Base-by-base conservation (phyloP, 441 rosid genomes). In the Geranium incanum region DNA sequence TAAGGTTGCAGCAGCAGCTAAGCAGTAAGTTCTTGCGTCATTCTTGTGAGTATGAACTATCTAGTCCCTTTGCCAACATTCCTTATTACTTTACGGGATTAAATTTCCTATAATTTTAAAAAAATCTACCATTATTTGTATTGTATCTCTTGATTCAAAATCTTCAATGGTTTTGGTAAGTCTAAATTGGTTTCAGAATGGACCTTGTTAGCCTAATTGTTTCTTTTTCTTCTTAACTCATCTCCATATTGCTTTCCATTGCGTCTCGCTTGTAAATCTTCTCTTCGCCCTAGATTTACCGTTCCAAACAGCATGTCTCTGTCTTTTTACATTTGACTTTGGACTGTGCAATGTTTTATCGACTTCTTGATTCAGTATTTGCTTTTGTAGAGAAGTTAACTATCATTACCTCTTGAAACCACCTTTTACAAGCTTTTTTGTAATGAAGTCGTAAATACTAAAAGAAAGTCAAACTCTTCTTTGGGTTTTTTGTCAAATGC, bases 1-100 rank as follows among this genome's bases (percentile, higher is more conserved):
- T 79, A 90, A 85, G 88, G 75, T 90, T 80, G 98, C 96, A 68
- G 86, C 84, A 78, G 84, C 86, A 74, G 97, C 98, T 79, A 94
- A 94, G 85, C 90, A 79, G 97, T 94, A 94, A 89, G 97, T 59
- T 33, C 64, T 33, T 59, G 65, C 19, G 28, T 59, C 65, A 19
- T 19, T 23, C 36, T 59, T 18, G 65, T 18, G 21, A 19, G 4
- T 19, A 59, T 59, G 65, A 59, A 19, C 3, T 59, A 59, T 59
- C 33, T 6, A 59, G 65, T 59, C 11, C 36, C 65, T 59, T 59
- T 59, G 65, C 65, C 21, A 59, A 59, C 5, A 23, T 19, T 59
- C 19, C 65, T 59, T 59, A 21, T 23, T 7, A 59, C 65, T 18
- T 28, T 19, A 59, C 65, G 19, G 9, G 36, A 59, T 16, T 59